A percentile compares a stretch with the other conserved stretches of the same genome.
phyloP scores from a whole-genome alignment of 2,329 filamentous ascomycete genomes.

The Uncinocarpus reesii region DNA sequence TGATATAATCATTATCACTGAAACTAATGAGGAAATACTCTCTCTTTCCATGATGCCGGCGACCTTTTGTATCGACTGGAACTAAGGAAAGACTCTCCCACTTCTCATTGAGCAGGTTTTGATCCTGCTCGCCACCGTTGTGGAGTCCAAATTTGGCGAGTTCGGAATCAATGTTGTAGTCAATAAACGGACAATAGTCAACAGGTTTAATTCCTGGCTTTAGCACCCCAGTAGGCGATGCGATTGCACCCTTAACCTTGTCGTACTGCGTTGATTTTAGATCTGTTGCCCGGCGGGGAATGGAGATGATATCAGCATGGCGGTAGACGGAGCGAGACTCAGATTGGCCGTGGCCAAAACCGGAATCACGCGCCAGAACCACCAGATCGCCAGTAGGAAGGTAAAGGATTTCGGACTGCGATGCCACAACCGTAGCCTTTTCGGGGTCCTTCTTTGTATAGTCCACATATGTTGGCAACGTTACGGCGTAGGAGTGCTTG shows the following conservation, averaged over 20 bases:
- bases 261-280: constrained; percentile 42
- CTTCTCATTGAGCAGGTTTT: constrained; percentile 59
- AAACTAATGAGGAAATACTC: constrained; percentile 59
- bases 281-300: constrained; percentile 49
- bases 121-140: constrained; percentile 55
- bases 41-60: constrained; percentile 30
- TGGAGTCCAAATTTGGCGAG: constrained; percentile 56
- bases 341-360: constrained; percentile 42
- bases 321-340: constrained; percentile 53
- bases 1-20: constrained; percentile 67
- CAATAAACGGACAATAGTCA: constrained; percentile 55
- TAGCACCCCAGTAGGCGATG: constrained; percentile 44
- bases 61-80: constrained; percentile 37
- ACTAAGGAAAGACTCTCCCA: constrained; percentile 61
- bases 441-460: constrained; percentile 40
- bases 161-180: constrained; percentile 57
- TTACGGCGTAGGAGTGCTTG: constrained; percentile 54
- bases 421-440: constrained; percentile 47
- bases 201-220: constrained; percentile 47
- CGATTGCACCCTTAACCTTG: constrained; percentile 35
- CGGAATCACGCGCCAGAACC: constrained; percentile 5
- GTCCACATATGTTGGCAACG: constrained; percentile 50
- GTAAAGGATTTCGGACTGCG: constrained; percentile 59
- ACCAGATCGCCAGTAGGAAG: constrained; percentile 34
- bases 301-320: constrained; percentile 59